phyloP scores from a whole-genome alignment of 2,329 filamentous ascomycete species.

The Waltergamsia citrina region DNA sequence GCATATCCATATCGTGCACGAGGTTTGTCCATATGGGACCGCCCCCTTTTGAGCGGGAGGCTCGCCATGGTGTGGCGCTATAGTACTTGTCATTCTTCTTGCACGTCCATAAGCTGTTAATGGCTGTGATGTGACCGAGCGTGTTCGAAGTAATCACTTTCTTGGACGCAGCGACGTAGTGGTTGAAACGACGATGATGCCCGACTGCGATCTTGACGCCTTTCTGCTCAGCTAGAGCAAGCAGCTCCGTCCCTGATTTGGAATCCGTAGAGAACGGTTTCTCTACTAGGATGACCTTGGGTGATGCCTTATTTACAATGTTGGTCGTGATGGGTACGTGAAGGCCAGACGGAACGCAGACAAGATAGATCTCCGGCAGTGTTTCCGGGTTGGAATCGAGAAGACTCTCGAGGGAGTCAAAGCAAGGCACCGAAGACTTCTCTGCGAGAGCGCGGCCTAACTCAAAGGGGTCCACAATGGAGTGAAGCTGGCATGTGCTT shows the following conservation, averaged over 20 bases:
- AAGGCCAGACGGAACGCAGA: no score
- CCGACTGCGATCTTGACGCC: constrained; percentile 40
- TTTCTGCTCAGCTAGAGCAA: constrained; percentile 14
- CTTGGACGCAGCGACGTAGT: constrained; percentile 41
- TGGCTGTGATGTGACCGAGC: constrained; percentile 37
- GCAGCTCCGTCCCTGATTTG: constrained; percentile 19
- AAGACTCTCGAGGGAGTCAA: no score
- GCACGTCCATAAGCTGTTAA: constrained; percentile 45
- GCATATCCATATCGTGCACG: constrained; percentile 50
- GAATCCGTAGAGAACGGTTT: constrained; percentile 42
- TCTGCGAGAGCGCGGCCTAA: no score
- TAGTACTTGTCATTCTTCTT: constrained; percentile 44
- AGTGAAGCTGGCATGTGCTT: no score
- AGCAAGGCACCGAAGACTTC: no score
- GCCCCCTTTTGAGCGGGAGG: constrained; percentile 30
- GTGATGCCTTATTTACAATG: constrained; percentile 38
- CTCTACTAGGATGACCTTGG: constrained; percentile 45
- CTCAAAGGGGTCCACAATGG: no score
- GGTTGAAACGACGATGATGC: constrained; percentile 51
- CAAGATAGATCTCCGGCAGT: no score
- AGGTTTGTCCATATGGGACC: constrained; percentile 48
- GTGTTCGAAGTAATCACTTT: constrained; percentile 24
- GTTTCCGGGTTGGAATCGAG: no score
- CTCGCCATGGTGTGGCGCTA: constrained; percentile 35
- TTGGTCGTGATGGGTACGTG: no score